These are phyloP conservation scores for Yamadazyma aaseri DNA, from an alignment of 1,139 yeast genomes.

Conservation along the genomic window DNA sequence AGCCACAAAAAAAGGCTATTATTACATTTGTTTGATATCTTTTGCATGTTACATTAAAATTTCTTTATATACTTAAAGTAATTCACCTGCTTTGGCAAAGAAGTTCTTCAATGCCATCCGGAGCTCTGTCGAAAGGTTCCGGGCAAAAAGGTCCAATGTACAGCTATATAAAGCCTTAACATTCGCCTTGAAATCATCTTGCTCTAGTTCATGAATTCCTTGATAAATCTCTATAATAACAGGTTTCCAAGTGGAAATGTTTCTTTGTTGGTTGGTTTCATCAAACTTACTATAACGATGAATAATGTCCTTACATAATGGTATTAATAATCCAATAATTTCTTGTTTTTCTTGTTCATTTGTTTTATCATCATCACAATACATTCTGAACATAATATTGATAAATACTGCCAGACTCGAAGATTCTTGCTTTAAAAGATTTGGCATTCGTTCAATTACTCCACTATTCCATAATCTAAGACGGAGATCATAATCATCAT, in stretches of 20 bases:
- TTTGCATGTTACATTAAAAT: neutral
- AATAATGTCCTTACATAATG: conserved; percentile 69
- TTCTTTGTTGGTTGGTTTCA: conserved; percentile 73
- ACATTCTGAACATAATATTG: conserved; percentile 75
- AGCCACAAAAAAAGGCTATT: neutral
- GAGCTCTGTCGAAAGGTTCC: conserved; percentile 68
- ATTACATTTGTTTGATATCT: no score
- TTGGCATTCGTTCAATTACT: conserved; percentile 88
- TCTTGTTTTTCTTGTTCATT: conserved; percentile 31
- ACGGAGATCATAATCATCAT: conserved; percentile 83
- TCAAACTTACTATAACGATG: conserved; percentile 71
- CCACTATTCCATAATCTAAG: conserved; percentile 90
- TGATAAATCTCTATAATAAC: conserved; percentile 84
- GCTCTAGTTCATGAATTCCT: conserved; percentile 77
- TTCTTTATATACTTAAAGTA: conserved; percentile 24
- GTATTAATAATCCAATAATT: conserved; percentile 58
- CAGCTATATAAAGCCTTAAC: conserved; percentile 68
- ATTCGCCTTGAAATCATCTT: conserved; percentile 64
- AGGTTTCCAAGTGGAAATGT: conserved; percentile 85
- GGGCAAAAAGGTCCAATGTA: conserved; percentile 64
- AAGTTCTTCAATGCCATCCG: conserved; percentile 66
- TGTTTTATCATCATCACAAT: conserved; percentile 63
- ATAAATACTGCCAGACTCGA: conserved; percentile 87
- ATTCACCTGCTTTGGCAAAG: conserved; percentile 69
- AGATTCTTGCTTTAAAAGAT: conserved; percentile 86